phyloP scores from a whole-genome alignment of 2,329 filamentous ascomycete species.

The Cryphonectria radicalis region DNA sequence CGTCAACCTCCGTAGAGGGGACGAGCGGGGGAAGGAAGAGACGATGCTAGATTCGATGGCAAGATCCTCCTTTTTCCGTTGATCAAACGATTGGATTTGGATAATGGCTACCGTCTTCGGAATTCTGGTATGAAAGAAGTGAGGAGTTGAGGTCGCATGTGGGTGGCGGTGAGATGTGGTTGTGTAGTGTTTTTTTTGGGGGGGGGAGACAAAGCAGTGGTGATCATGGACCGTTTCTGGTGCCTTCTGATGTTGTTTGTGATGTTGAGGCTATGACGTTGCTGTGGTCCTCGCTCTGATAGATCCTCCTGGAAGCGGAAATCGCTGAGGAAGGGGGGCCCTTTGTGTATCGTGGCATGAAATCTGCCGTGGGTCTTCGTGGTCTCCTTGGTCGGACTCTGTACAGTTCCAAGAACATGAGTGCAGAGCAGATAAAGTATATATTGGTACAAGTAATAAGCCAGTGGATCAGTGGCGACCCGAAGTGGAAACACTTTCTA shows the following conservation, averaged over 20 bases:
- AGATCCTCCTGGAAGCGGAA: conserved; percentile 4
- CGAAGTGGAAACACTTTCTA: conserved; percentile 8
- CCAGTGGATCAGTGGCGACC: conserved; percentile 7
- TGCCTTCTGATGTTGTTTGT: not conserved
- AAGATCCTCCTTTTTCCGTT: conserved; percentile 22
- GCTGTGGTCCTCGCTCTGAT: conserved; percentile 1
- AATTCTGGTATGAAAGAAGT: conserved; percentile 1
- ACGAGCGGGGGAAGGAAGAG: conserved; percentile 55
- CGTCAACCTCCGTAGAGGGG: conserved; percentile 63
- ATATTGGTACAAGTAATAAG: not conserved
- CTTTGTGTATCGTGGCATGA: conserved; percentile 16
- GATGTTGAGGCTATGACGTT: conserved; percentile 22
- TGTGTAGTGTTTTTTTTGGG: not conserved
- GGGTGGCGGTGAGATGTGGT: not conserved
- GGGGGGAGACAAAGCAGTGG: not conserved
- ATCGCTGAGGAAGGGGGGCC: not conserved
- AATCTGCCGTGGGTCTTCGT: conserved; percentile 10
- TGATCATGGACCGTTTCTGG: not conserved
- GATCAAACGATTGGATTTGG: not conserved
- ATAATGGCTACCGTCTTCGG: not conserved
- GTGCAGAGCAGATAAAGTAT: not conserved
- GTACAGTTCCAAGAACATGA: conserved; percentile 21
- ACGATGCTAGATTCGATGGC: conserved; percentile 34
- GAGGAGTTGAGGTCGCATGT: not conserved
- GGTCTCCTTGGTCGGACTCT: conserved; percentile 15